Evolutionary conservation across 148 eudicot species (phyloP), one percentile per base, ranked within the genome.

Genomic region (Chenopodium formosanum): DNA sequence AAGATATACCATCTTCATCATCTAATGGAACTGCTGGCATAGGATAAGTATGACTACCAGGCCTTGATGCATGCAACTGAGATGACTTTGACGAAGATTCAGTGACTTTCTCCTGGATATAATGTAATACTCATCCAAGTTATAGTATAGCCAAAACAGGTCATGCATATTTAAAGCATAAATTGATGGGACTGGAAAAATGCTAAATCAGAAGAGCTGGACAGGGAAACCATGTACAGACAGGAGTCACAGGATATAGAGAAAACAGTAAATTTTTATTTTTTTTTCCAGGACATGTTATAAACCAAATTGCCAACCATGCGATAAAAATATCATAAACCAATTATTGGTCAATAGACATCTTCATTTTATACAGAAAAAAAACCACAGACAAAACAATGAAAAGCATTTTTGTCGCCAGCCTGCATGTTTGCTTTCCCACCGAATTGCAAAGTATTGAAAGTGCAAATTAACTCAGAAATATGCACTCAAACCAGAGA

Each of bases 1-100:
- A 92, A 48, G 98, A 84, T 80, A 94, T 83, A 48, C 93, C 98
- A 83, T 94, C 98, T 74, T 94, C 97, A 84, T 86, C 85, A 78
- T 92, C 97, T 79, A 90, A 79, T 60, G 92, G 81, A 80, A 90
- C 85, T 70, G 89, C 46, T 63, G 92, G 85, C 79, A 88, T 82
- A 78, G 86, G 76, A 85, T 90, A 90, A 50, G 91, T 84, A 70
- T 89, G 98, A 80, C 88, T 91, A 81, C 83, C 85, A 75, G 92
- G 78, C 74, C 89, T 91, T 63, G 88, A 87, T 56, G 92, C 80
- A 23, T 74, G 77, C 79, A 83, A 85, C 73, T 91, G 93, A 66
- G 93, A 84, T 52, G 92, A 82, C 87, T 94, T 94, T 73, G 93
- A 86, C 80, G 88, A 76, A 66, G 92, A 87, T 58, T 94, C 98